Evolutionary conservation across 371 early-diverging fungal species (phyloP), one percentile per base, ranked within the genome.

Genomic region (Fennellomyces sp.): DNA sequence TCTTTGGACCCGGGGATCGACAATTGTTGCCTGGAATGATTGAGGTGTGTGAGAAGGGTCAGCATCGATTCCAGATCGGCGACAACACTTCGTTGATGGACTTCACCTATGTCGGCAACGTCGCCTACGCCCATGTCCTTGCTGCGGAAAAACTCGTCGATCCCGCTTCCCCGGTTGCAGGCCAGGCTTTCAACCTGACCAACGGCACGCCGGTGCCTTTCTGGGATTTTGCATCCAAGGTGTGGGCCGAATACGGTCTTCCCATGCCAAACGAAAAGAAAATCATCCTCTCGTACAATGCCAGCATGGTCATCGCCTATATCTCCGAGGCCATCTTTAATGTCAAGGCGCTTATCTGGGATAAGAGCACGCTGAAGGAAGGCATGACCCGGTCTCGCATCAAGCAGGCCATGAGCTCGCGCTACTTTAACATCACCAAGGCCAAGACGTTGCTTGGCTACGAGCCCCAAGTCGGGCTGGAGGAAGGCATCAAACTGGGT

Each of bases 61-160:
- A 86, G 72, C 82, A 80, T 75, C 82, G 86, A 42, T 79, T 92
- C 63, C 92, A 91, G 73, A 86, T 97, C 53, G 97, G 97, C n/a
- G 77, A 86, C 64, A 96, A 95, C 78, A 79, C 82, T 0, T 89
- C 88, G 15, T 67, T 95, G 61, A 91, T 94, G 77, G 97, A 96
- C 68, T 95, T 88, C 70, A 96, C 97, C 10, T 96, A 94, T 68
- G 97, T 97, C 23, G 95, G 90, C 63, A 97, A 97, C 58, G 88
- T 92, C 12, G 95, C 96, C 3, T 86, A 94, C 52, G 95, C 95
- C 12, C 97, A 96, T 65, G 70, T 96, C 3, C 78, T 95, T 52
- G 96, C 96, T 11, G 91, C 91, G 2, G 89, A 95, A 49, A 90
- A 87, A 63, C 72, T 96, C 30, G 64, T 76, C 5, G 69, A 69